Evolutionary conservation across 306 rosid species (phyloP).

Genomic region (Medicago ruthenica): DNA sequence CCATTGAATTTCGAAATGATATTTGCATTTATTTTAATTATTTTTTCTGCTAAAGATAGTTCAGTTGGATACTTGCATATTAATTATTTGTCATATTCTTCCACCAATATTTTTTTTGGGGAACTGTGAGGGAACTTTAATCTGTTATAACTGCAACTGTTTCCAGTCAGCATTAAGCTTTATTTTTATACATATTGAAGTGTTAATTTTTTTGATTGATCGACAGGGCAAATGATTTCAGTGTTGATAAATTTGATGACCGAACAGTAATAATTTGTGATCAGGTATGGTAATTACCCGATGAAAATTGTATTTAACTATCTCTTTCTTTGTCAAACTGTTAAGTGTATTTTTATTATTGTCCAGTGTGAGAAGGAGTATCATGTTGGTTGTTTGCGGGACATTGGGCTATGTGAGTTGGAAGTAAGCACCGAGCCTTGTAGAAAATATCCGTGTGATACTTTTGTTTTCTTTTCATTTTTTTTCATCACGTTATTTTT

Average conservation of each 20-base stretch:
- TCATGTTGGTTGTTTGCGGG: conserved; percentile 94
- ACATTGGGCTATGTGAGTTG: conserved; percentile 79
- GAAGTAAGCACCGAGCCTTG: conserved; percentile 59
- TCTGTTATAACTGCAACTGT: background rate
- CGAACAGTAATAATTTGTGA: conserved; percentile 94
- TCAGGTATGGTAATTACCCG: conserved; percentile 68
- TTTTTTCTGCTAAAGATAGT: conserved; percentile 13
- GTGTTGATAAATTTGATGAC: conserved; percentile 87
- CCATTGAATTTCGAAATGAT: conserved; percentile 24
- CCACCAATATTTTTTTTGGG: background rate
- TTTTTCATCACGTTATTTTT: conserved; percentile 21
- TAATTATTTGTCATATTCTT: conserved; percentile 2
- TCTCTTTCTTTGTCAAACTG: conserved; percentile 18
- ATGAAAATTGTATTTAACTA: background rate
- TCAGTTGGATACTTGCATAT: background rate
- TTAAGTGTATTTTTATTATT: conserved; percentile 43
- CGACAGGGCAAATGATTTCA: conserved; percentile 85
- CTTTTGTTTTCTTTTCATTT: conserved; percentile 35
- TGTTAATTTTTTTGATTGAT: conserved; percentile 32
- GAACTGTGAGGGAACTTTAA: conserved; percentile 16
- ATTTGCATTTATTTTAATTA: background rate
- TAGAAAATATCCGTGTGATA: conserved; percentile 33
- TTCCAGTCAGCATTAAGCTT: conserved; percentile 23
- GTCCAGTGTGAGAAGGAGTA: conserved; percentile 96
- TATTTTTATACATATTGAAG: conserved; percentile 4